These are phyloP conservation scores for Keithomyces neogunnii DNA, from an alignment of 2,329 filamentous ascomycete genomes.

Conservation along the genomic window DNA sequence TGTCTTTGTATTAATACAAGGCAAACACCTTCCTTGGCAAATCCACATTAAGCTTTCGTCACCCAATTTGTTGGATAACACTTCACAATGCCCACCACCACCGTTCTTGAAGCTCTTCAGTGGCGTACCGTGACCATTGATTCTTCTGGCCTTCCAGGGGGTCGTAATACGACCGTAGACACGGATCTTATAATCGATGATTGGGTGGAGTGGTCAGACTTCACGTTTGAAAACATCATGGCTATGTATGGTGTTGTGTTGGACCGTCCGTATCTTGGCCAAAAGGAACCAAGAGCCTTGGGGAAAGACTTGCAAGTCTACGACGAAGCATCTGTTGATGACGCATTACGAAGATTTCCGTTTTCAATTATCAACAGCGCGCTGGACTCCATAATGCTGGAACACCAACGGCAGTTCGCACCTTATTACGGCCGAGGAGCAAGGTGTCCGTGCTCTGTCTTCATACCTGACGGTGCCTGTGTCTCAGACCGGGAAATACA, in stretches of 20 bases:
- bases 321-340: neutral
- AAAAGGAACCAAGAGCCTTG: neutral
- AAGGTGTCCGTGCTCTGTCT: neutral
- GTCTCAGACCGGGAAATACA: neutral
- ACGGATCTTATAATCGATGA: neutral
- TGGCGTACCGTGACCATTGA: neutral
- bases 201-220: neutral
- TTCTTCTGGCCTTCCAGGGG: neutral
- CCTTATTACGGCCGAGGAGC: neutral
- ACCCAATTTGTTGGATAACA: neutral
- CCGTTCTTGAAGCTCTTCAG: neutral
- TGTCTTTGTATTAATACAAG: neutral
- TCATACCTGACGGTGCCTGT: neutral
- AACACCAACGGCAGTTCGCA: neutral
- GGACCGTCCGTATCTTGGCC: neutral
- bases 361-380: neutral
- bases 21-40: neutral
- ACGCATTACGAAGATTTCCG: neutral
- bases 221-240: neutral
- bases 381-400: neutral
- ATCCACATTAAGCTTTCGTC: neutral
- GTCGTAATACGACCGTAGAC: neutral
- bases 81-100: neutral
- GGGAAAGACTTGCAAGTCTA: neutral
- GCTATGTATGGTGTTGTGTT: neutral